Base-by-base conservation (phyloP, 345 rosid genomes). In the Noccaea bulbosa region DNA sequence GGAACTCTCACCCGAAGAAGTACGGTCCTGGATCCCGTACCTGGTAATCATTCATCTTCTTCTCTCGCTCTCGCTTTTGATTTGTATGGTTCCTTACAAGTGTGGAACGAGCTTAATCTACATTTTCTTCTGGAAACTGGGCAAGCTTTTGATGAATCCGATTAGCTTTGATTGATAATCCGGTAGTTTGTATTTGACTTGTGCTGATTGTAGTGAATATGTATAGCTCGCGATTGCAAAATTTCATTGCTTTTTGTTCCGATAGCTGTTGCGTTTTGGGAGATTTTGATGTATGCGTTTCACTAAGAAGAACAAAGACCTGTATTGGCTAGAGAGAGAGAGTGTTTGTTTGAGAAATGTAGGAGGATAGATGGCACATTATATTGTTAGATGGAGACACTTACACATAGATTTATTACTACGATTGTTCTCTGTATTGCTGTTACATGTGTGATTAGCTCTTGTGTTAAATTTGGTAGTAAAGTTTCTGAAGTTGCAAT, bases 11-110 rank as follows among this genome's bases (percentile, higher is more conserved):
- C 6, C 76, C 76, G 1, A 77, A 77, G 67, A 77, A 77, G 27
- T 77, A 77, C 17, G 80, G 80, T 3, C 76, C 80, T 27, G 80
- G 80, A 14, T 77, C 80, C 37, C 80, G 80, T 33, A 50, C 76
- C 32, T 77, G 80, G 80, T 77, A 75, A 6, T 37, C 10, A 64
- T 0, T 6, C 22, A 14, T 46, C 37, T 37, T 37, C 17, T 6
- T 22, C 14, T 24, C 12, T 70, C 24, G 16, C 45, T 14, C 14
- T 57, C 48, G 9, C 12, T 17, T 34, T 34, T 5, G 2, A 9
- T 59, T 11, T 58, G 14, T 11, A 7, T 49, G 5, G 0, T 5
- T 11, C 11, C 7, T 8, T 32, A 20, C 45, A 11, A 20, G 20
- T 44, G 1, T 44, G 2, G 45, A 11, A 5, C 45, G 45, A 41